Evolutionary conservation across 805 yeast genomes (phyloP).

Genomic region (Yamadazyma paraphyllophila): DNA sequence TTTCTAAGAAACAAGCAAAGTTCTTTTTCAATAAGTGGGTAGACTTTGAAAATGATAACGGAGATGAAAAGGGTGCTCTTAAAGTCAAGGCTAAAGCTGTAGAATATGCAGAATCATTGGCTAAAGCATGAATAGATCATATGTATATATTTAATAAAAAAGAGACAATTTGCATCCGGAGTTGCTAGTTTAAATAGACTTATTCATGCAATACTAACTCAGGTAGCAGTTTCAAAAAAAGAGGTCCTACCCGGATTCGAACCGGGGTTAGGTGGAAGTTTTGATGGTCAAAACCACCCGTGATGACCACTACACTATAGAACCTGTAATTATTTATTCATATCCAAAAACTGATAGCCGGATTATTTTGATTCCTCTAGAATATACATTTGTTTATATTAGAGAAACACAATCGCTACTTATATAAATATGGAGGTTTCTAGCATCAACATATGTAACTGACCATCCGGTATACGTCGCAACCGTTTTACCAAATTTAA

Average conservation of each 20-base stretch:
- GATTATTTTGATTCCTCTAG: too few relatives aligned
- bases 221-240: too few relatives aligned
- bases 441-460: too few relatives aligned
- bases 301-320: constrained; percentile 75
- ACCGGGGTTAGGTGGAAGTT: constrained; percentile 71
- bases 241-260: constrained; percentile 63
- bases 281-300: constrained; percentile 63
- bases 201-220: too few relatives aligned
- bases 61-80: constrained; percentile 69
- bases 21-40: constrained; percentile 95
- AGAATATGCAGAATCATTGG: constrained; percentile 54
- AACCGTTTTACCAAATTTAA: background rate
- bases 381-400: too few relatives aligned
- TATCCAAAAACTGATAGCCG: too few relatives aligned
- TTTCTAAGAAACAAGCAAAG: constrained; percentile 86
- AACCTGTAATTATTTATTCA: too few relatives aligned
- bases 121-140: constrained; percentile 6
- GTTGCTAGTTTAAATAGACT: too few relatives aligned
- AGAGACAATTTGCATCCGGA: background rate
- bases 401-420: background rate
- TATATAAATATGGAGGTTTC: too few relatives aligned
- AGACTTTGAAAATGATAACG: constrained; percentile 65
- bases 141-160: constrained; percentile 1
- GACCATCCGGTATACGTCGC: too few relatives aligned
- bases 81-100: constrained; percentile 89